A percentile compares a stretch with the other conserved stretches of the same genome.
These are phyloP conservation scores for Polychaeton citri DNA, from an alignment of 2,329 filamentous ascomycete species.

Conservation along the genomic window DNA sequence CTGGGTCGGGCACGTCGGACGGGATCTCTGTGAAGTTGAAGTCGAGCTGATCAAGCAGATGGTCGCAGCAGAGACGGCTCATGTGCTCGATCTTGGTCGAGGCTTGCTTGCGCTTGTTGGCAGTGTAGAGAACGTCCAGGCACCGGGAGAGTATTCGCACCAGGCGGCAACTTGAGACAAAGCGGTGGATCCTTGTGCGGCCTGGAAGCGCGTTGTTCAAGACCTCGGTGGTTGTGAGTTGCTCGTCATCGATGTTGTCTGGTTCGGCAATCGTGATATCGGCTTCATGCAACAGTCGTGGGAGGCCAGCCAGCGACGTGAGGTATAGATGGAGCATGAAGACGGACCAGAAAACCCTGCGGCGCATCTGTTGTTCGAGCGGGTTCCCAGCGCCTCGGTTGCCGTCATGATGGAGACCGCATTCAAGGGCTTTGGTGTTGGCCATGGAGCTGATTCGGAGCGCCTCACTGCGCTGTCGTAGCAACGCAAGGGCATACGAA, in stretches of 20 bases:
- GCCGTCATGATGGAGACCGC: constrained; percentile 5
- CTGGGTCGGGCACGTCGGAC: constrained; percentile 4
- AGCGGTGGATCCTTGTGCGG: constrained; percentile 5
- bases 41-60: constrained; percentile 3
- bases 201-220: not conserved
- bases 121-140: constrained; percentile 5
- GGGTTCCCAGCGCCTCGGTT: constrained; percentile 1
- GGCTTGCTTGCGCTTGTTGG: constrained; percentile 3
- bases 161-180: constrained; percentile 4
- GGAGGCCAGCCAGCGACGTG: constrained; percentile 1
- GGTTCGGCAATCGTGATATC: constrained; percentile 4
- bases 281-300: not conserved
- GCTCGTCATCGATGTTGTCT: constrained; percentile 4
- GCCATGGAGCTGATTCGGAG: constrained; percentile 4
- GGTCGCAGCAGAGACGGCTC: constrained; percentile 6
- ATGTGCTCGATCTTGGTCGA: constrained; percentile 5
- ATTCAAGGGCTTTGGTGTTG: constrained; percentile 2
- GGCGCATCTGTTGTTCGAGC: constrained; percentile 5
- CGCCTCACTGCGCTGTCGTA: constrained; percentile 4
- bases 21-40: constrained; percentile 3
- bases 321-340: constrained; percentile 5
- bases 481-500: constrained; percentile 3
- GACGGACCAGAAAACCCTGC: constrained; percentile 5
- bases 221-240: constrained; percentile 3
- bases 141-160: constrained; percentile 3